Percentiles rank a stretch among this genome's conserved stretches.
phyloP scores from a whole-genome alignment of 176 grass and related monocot genomes.

The Melocanna baccifera region DNA sequence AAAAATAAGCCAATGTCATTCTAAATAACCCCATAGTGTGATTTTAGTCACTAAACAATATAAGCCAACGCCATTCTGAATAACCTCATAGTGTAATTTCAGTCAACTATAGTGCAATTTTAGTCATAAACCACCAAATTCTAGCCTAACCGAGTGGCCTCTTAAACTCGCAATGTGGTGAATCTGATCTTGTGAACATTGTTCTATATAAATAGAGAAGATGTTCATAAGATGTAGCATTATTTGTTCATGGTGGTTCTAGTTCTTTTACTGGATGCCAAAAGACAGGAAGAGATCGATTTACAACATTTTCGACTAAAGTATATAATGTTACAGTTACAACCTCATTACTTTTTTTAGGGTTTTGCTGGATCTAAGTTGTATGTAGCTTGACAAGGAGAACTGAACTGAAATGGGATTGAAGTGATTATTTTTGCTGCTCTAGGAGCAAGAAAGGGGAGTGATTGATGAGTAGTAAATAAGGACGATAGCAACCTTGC shows the following conservation, averaged over 20 bases:
- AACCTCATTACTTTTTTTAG: not conserved
- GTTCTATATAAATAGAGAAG: not conserved
- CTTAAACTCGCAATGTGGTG: too few relatives aligned
- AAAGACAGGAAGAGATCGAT: not conserved
- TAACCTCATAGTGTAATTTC: too few relatives aligned
- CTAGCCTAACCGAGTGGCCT: too few relatives aligned
- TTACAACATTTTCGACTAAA: not conserved
- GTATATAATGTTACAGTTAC: not conserved
- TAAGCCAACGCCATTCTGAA: too few relatives aligned
- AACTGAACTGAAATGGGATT: slow-evolving; percentile 19
- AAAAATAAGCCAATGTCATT: too few relatives aligned
- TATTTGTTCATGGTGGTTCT: not conserved
- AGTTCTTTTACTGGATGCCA: not conserved
- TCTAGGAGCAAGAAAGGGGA: not conserved
- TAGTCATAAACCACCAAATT: too few relatives aligned
- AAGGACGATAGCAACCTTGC: slow-evolving; percentile 17
- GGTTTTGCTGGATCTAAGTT: slow-evolving; percentile 16
- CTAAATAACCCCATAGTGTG: too few relatives aligned
- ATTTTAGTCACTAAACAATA: too few relatives aligned
- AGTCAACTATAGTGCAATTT: too few relatives aligned
- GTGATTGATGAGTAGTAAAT: slow-evolving; percentile 43
- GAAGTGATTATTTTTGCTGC: slow-evolving; percentile 30
- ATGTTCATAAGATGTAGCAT: not conserved
- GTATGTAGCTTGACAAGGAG: not conserved
- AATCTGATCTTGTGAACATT: not conserved